phyloP scores from a whole-genome alignment of 2,329 filamentous ascomycete genomes.

The Cladosporium sp. region DNA sequence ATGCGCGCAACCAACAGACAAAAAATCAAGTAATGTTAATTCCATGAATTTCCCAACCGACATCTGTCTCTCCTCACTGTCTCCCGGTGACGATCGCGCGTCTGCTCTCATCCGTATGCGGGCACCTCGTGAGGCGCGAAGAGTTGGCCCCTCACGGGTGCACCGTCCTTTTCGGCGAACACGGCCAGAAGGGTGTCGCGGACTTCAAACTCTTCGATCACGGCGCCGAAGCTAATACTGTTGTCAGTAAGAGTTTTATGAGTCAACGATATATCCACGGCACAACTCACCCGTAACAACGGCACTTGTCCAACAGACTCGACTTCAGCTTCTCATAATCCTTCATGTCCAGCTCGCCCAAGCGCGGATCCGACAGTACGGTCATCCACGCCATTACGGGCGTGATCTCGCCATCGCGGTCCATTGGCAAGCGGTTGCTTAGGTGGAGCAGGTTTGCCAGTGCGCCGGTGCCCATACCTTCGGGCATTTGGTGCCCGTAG shows the following conservation, averaged over 20 bases:
- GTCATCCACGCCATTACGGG: conserved; percentile 94
- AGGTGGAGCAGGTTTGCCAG: conserved; percentile 81
- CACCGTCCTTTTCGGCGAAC: conserved; percentile 58
- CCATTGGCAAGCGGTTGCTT: conserved; percentile 75
- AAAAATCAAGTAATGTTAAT: not conserved
- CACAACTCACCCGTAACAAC: conserved; percentile 81
- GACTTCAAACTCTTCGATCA: conserved; percentile 72
- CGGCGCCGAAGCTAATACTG: conserved; percentile 61
- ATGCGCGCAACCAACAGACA: not conserved
- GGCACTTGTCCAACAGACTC: conserved; percentile 75
- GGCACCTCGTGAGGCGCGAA: conserved; percentile 25
- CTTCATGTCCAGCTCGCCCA: conserved; percentile 60
- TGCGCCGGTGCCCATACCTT: conserved; percentile 71
- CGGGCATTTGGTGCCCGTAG: conserved; percentile 72
- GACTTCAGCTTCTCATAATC: conserved; percentile 74
- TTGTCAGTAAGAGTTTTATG: not conserved
- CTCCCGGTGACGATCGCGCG: not conserved
- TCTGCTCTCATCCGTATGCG: conserved; percentile 16
- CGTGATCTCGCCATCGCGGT: conserved; percentile 78
- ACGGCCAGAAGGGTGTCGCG: conserved; percentile 75
- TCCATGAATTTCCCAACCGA: not conserved
- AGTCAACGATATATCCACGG: too few relatives aligned
- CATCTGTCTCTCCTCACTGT: not conserved
- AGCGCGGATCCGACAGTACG: conserved; percentile 70
- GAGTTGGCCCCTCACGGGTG: conserved; percentile 22